Base-by-base conservation (phyloP, 371 early-diverging fungal genomes). In the Zopfochytrium polystomum region DNA sequence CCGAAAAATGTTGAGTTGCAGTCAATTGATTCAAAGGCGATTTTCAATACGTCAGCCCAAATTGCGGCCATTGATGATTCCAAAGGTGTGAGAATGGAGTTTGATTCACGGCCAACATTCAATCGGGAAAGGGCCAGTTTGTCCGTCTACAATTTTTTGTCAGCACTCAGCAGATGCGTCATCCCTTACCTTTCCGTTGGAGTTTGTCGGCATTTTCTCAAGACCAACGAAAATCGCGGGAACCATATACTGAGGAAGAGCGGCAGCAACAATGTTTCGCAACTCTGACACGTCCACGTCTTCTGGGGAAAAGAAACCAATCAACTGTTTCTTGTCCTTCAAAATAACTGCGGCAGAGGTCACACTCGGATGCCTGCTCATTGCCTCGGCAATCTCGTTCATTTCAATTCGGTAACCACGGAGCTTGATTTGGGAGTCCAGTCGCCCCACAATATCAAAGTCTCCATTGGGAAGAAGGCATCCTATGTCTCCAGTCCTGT, bases 321-420 rank as follows among this genome's bases (percentile, higher is more conserved):
- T 57, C 43, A 71, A 42, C 13, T 31, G 42, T 42, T 42, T 42
- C 42, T 42, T 42, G 42, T 42, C 42, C 13, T 13, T 42, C 42
- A 42, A 11, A 11, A 42, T 11, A 42, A n/a, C 11, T 13, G 42
- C n/a, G 15, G 69, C 70, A 6, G 26, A 15, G 2, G 18, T 42
- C 13, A 67, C 62, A 4, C 52, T 13, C 11, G 42, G 42, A 42
- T 42, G 11, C 13, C 42, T 42, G 42, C n/a, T 42, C 11, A 42
- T 42, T 42, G 42, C 42, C 42, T 11, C 42, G 42, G 13, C n/a
- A n/a, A 42, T 13, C 13, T 42, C 42, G 11, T 42, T 74, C 15
- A 65, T 30, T 54, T 80, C 81, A 52, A 80, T 68, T 23, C 81
- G 73, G 58, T 59, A 71, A 2, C 81, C 81, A 33, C 65, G 61